A percentile compares a stretch with the other conserved stretches of the same genome.
Conservation (phyloP, 805 yeast species). For the Ogataea kodamae region DNA sequence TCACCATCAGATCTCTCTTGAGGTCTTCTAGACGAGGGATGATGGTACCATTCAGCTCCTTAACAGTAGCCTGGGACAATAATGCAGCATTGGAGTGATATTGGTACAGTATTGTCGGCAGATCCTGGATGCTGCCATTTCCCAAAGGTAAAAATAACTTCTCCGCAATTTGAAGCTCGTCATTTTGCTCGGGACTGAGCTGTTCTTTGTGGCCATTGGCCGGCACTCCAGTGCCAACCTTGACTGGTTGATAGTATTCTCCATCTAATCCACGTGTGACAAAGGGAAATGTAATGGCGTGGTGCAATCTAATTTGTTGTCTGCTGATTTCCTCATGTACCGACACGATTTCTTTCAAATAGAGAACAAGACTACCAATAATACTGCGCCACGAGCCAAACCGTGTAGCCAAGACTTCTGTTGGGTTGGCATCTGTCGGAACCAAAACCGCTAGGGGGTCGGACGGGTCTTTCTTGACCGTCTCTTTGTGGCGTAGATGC, state of each 20-base stretch:
- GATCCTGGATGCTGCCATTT: slow-evolving; percentile 75
- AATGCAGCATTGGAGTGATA: slow-evolving; percentile 57
- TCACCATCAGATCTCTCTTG: slow-evolving; percentile 71
- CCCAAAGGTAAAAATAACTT: slow-evolving; percentile 74
- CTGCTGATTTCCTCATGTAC: slow-evolving; percentile 87
- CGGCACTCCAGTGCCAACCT: slow-evolving; percentile 20
- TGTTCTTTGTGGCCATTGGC: slow-evolving; percentile 16
- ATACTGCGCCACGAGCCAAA: slow-evolving; percentile 85
- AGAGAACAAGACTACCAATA: slow-evolving; percentile 68
- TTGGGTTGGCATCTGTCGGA: slow-evolving; percentile 70
- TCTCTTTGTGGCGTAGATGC: slow-evolving; percentile 21
- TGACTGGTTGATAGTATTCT: slow-evolving; percentile 37
- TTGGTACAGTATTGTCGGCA: slow-evolving; percentile 60
- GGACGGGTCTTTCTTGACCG: slow-evolving; percentile 37
- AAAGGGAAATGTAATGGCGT: slow-evolving; percentile 62
- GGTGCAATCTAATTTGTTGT: slow-evolving; percentile 76
- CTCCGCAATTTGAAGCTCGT: slow-evolving; percentile 36
- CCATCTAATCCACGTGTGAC: slow-evolving; percentile 42
- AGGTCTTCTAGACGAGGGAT: slow-evolving; percentile 67
- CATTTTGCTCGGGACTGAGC: slow-evolving; percentile 21
- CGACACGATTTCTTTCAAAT: slow-evolving; percentile 73
- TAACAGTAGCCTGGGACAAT: slow-evolving; percentile 53
- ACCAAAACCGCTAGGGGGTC: slow-evolving; percentile 48
- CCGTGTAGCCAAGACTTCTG: slow-evolving; percentile 79
- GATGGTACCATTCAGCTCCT: slow-evolving; percentile 57